These are phyloP conservation scores for Diddensiella transvaalensis DNA, from an alignment of 805 yeast species.

Conservation along the genomic window DNA sequence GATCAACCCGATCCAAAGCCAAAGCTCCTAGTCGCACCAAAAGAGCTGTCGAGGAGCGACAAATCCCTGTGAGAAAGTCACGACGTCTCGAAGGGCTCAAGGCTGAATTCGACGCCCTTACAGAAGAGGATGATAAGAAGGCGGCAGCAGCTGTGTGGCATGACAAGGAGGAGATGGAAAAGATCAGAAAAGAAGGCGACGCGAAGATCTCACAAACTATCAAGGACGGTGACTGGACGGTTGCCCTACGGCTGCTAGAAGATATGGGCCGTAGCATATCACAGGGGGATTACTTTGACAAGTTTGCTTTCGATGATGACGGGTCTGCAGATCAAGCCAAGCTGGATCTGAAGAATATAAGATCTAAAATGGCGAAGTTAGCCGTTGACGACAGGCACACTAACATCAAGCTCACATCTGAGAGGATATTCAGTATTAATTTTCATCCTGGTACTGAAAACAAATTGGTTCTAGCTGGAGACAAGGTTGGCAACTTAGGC, in stretches of 20 bases:
- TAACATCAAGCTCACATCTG: slow-evolving; percentile 60
- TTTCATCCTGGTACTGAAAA: slow-evolving; percentile 72
- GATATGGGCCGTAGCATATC: slow-evolving; percentile 28
- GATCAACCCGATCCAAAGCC: slow-evolving; percentile 17
- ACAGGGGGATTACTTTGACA: slow-evolving; percentile 37
- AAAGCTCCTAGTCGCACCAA: slow-evolving; percentile 18
- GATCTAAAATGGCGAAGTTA: slow-evolving; percentile 54
- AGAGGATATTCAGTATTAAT: slow-evolving; percentile 66
- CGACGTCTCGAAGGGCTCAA: slow-evolving; percentile 72
- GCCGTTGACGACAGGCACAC: slow-evolving; percentile 59
- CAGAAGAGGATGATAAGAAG: slow-evolving; percentile 34
- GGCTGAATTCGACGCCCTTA: slow-evolving; percentile 45
- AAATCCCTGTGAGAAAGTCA: slow-evolving; percentile 66
- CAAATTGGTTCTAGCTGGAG: slow-evolving; percentile 77
- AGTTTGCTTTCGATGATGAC: slow-evolving; percentile 15
- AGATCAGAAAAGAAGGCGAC: slow-evolving; percentile 48
- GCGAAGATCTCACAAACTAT: slow-evolving; percentile 29
- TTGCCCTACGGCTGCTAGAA: slow-evolving; percentile 32
- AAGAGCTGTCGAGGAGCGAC: slow-evolving; percentile 24
- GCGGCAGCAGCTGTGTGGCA: slow-evolving; percentile 24
- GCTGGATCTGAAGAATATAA: slow-evolving; percentile 43
- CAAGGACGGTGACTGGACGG: slow-evolving; percentile 37
- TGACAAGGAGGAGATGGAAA: slow-evolving; percentile 42
- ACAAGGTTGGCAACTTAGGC: slow-evolving; percentile 81
- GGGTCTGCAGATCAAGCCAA: slow-evolving; percentile 39